Evolutionary conservation across 495 filamentous ascomycete species (phyloP), one percentile per base, ranked within the genome.

Genomic region (Tuber indicum): DNA sequence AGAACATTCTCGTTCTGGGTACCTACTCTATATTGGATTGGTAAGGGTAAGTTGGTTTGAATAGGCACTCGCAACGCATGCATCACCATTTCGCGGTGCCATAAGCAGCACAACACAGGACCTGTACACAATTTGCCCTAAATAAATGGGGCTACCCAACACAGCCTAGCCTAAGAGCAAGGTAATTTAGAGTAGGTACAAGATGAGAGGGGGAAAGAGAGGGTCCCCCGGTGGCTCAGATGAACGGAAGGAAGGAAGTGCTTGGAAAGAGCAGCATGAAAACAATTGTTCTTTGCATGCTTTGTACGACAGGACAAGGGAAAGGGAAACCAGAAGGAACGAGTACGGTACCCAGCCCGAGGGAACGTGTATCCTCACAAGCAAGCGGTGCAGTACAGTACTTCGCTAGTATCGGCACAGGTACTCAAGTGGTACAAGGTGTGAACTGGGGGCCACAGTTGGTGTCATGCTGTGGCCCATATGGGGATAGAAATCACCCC

Each of bases 221-320:
- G 9, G 12, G 58, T 12, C 7, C 14, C n/a, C 58, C 58, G n/a
- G n/a, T 12, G 58, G n/a, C 32, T 66, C 58, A 32, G 58, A 66
- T 66, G 58, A 66, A 66, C 58, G 58, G 26, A 66, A 66, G 58
- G 58, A 58, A 58, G 49, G 21, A 66, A 66, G 58, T 32, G 2
- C 58, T 66, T 5, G 10, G 3, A 32, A 32, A 14, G 26, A 6
- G 10, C 58, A 66, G n/a, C 58, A 66, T 17, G 58, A 66, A 66
- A 66, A 66, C 58, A 66, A 66, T 66, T 66, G 58, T 66, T 66
- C 58, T 66, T 16, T 66, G 58, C 58, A 66, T 66, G 58, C 58
- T 32, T 32, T 66, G 58, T 32, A 66, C 58, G 12, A n/a, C 58
- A 8, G 12, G 58, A 32, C 58, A 66, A 66, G 58, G 26, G 58